phyloP scores from a whole-genome alignment of 139 green algal species.

The Chlamydomonas applanata region DNA sequence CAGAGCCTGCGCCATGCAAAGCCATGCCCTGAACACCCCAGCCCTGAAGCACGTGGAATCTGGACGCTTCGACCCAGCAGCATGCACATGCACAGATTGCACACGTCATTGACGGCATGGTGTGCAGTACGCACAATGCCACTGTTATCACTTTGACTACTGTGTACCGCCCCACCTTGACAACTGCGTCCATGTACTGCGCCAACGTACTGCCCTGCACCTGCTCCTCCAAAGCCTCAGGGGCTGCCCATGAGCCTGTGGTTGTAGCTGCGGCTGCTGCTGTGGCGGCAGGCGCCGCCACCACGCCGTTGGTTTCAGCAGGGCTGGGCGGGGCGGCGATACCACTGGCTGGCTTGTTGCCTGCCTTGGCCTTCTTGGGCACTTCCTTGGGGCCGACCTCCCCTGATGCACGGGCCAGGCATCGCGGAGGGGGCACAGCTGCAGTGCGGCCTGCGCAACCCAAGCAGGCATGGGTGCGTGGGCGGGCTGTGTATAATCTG shows the following conservation, averaged over 20 bases:
- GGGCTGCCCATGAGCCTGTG: background rate
- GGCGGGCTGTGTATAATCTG: no score
- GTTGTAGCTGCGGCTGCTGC: background rate
- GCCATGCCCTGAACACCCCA: no score
- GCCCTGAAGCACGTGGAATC: no score
- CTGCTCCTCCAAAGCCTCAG: background rate
- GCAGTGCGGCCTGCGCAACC: no score
- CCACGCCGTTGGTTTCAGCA: background rate
- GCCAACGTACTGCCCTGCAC: conserved; percentile 21
- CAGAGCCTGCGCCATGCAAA: no score
- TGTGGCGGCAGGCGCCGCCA: background rate
- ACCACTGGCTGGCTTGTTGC: background rate
- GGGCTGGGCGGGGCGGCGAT: background rate
- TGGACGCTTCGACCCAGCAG: no score
- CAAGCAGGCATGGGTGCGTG: no score
- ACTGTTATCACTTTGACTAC: background rate
- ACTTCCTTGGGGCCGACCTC: background rate
- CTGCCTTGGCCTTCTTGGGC: background rate
- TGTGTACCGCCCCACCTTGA: conserved; percentile 53
- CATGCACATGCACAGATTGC: no score
- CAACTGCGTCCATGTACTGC: conserved; percentile 47
- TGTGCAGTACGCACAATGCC: no score
- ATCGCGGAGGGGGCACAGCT: no score
- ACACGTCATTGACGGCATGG: no score
- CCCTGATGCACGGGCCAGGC: no score